Conservation (phyloP, 202 grass and related monocot genomes). For the Digitaria exilis region DNA sequence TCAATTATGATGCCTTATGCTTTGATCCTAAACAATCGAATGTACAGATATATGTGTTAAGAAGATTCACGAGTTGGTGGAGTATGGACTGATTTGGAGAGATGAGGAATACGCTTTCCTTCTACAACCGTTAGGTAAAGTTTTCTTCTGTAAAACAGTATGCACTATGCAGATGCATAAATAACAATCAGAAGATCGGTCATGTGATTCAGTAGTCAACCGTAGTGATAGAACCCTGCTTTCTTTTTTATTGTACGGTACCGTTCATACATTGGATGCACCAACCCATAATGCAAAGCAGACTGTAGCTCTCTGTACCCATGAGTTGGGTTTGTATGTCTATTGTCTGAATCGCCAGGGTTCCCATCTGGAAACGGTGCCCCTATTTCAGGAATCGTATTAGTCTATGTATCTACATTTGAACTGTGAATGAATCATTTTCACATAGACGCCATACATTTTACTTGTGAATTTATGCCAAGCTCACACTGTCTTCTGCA, state of each 20-base stretch:
- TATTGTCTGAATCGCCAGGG: not conserved
- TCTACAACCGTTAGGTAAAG: constrained; percentile 84
- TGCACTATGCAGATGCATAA: constrained; percentile 25
- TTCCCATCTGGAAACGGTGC: not conserved
- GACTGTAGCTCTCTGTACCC: not conserved
- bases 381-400: not conserved
- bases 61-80: constrained; percentile 81
- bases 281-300: not conserved
- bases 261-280: not conserved
- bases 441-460: not conserved
- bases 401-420: not conserved
- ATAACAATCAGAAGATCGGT: not conserved
- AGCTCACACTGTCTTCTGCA: not conserved
- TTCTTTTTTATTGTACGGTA: not conserved
- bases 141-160: constrained; percentile 9
- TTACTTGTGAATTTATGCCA: constrained; percentile 1
- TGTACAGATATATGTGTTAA: constrained; percentile 86
- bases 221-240: not conserved
- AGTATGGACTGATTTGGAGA: constrained; percentile 88
- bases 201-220: constrained; percentile 14
- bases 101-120: constrained; percentile 85
- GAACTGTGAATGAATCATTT: not conserved
- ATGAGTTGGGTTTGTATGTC: not conserved
- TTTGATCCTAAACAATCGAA: constrained; percentile 33
- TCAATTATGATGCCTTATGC: not conserved